Evolutionary conservation across 2,329 filamentous ascomycete genomes (phyloP), one percentile per base, ranked within the genome.

Genomic region (Nakataea oryzae): DNA sequence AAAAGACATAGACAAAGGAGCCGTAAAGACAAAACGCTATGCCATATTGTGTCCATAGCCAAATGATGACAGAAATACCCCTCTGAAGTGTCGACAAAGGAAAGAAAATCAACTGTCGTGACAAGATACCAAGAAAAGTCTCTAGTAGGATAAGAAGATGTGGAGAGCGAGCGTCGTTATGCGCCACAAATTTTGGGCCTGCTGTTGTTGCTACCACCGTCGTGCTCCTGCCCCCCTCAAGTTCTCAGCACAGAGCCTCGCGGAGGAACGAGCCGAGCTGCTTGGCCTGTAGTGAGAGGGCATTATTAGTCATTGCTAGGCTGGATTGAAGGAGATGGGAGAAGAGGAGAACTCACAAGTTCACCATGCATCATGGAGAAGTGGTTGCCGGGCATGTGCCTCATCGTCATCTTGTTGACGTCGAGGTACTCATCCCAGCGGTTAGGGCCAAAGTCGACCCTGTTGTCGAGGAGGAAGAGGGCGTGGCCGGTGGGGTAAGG

Each of bases 301-400:
- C 6, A n/a, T 14, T 27, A 26, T 70, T 67, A 71, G 68, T 29
- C 3, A 3, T 55, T 6, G n/a, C 32, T 28, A 2, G 13, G 2
- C 9, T 32, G 13, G 47, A 27, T 21, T 34, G 54, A 34, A 41
- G 21, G 26, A 57, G 7, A n/a, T 55, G 24, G 21, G 0, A 26
- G 41, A 14, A 30, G 34, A 50, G 14, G 11, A 6, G 27, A 30
- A 72, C 74, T 66, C 66, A 77, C 75, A 62, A 74, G 61, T 3
- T 78, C 71, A 64, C 84, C 85, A 72, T 87, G 85, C 86, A 91
- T 90, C 87, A 90, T 90, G 26, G 81, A 85, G 74, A 91, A 90
- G 74, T 90, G 87, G 69, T 90, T 88, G 2, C 86, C 88, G 21
- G 83, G 83, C 84, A 89, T 88, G 69, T 87, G 84, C 62, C 80